These are phyloP conservation scores for Schizosaccharomyces japonicus DNA, from an alignment of 805 yeast species.

Conservation along the genomic window DNA sequence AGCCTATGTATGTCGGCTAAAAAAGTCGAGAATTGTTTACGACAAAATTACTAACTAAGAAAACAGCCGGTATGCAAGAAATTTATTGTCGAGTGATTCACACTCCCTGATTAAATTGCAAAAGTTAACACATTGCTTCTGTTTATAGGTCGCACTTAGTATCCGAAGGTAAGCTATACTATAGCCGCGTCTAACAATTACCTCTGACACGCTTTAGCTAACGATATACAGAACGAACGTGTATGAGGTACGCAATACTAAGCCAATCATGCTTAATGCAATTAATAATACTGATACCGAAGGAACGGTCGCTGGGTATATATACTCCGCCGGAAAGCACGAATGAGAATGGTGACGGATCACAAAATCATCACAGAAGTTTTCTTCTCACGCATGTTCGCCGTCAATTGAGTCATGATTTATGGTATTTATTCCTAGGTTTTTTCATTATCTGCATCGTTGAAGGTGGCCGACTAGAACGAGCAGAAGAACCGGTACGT, in stretches of 20 bases:
- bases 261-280: no score
- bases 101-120: not conserved
- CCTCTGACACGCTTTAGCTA: conserved; percentile 50
- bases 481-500: not conserved
- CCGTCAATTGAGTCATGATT: conserved; percentile 74
- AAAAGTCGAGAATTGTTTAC: no score
- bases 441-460: conserved; percentile 66
- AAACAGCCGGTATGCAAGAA: not conserved
- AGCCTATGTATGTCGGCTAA: conserved; percentile 35
- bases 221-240: conserved; percentile 94
- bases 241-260: conserved; percentile 41
- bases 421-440: conserved; percentile 82
- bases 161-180: conserved; percentile 1
- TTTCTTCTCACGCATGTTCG: conserved; percentile 74
- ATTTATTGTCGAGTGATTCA: no score
- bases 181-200: conserved; percentile 50
- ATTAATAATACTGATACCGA: no score
- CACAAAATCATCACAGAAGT: conserved; percentile 15
- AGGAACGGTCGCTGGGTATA: conserved; percentile 78
- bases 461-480: conserved; percentile 38
- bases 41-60: not conserved
- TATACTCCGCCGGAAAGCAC: conserved; percentile 17
- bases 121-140: not conserved
- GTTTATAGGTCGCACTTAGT: not conserved
- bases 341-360: conserved; percentile 5